Conservation (phyloP, 768 basidiomycete species). For the Termitomyces sp. region DNA sequence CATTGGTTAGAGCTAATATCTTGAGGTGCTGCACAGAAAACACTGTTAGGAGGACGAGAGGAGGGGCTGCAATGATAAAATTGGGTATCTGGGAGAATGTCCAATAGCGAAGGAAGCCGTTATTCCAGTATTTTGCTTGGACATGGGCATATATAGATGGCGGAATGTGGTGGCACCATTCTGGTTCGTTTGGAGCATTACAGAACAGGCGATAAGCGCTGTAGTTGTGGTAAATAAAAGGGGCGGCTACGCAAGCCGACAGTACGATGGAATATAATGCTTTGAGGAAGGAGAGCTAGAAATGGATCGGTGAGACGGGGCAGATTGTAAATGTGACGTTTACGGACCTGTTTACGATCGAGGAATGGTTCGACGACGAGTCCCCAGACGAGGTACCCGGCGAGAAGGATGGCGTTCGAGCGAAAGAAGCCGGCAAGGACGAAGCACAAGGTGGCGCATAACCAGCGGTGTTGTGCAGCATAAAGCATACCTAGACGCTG, state of each 20-base stretch:
- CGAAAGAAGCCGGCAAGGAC: slow-evolving; percentile 60
- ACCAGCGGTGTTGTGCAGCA: slow-evolving; percentile 45
- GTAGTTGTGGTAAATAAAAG: slow-evolving; percentile 70
- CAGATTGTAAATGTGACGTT: neutral
- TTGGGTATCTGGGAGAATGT: slow-evolving; percentile 79
- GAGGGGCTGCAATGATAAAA: slow-evolving; percentile 73
- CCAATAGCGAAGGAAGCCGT: slow-evolving; percentile 87
- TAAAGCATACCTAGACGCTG: slow-evolving; percentile 49
- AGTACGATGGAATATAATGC: slow-evolving; percentile 33
- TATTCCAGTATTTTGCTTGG: slow-evolving; percentile 83
- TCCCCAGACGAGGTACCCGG: slow-evolving; percentile 79
- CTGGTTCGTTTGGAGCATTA: slow-evolving; percentile 15
- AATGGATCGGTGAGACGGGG: neutral
- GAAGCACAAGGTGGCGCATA: slow-evolving; percentile 55
- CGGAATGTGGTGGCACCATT: slow-evolving; percentile 59
- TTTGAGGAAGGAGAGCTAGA: slow-evolving; percentile 28
- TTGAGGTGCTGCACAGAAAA: slow-evolving; percentile 32
- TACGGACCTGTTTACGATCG: slow-evolving; percentile 24
- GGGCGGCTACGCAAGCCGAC: slow-evolving; percentile 43
- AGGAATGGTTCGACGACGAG: slow-evolving; percentile 52
- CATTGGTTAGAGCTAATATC: slow-evolving; percentile 1
- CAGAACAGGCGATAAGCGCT: slow-evolving; percentile 70
- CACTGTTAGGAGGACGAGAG: slow-evolving; percentile 45
- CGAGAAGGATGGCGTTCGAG: slow-evolving; percentile 71
- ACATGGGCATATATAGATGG: slow-evolving; percentile 81